Evolutionary conservation across 192 early-diverging fungal species (phyloP).

Genomic region (Powellomyces hirtus): DNA sequence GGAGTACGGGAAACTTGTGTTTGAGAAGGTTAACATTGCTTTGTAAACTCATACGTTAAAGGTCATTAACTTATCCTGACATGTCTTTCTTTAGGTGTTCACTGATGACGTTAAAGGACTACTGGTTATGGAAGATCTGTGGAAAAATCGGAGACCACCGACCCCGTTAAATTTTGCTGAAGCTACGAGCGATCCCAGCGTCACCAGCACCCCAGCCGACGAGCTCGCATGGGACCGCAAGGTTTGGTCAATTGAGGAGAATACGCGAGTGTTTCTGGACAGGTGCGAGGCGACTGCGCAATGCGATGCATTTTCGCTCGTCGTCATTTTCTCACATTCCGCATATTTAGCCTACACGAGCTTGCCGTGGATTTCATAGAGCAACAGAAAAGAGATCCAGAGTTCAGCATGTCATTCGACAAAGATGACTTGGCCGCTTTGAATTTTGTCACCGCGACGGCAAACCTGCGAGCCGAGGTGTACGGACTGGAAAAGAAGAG

Average conservation of each 20-base stretch:
- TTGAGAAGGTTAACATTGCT: constrained; percentile 38
- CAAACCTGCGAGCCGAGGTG: constrained; percentile 80
- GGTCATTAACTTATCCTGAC: neutral
- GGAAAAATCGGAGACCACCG: constrained; percentile 74
- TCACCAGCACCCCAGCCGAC: constrained; percentile 17
- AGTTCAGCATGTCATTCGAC: constrained; percentile 74
- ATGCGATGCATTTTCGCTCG: neutral
- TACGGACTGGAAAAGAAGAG: constrained; percentile 81
- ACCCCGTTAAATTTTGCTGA: constrained; percentile 58
- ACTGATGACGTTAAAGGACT: constrained; percentile 74
- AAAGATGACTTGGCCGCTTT: constrained; percentile 93
- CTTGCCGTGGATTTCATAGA: constrained; percentile 52
- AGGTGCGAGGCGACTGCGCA: no score
- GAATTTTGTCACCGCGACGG: constrained; percentile 90
- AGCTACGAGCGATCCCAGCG: neutral
- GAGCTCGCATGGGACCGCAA: constrained; percentile 63
- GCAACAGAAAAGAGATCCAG: constrained; percentile 44
- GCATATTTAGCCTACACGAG: constrained; percentile 43
- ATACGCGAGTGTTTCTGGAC: constrained; percentile 65
- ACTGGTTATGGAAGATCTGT: constrained; percentile 83
- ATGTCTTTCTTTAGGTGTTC: constrained; percentile 71
- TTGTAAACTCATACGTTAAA: neutral
- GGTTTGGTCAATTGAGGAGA: constrained; percentile 69
- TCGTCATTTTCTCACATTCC: neutral
- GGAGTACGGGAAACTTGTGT: constrained; percentile 53